Conservation (phyloP, 106 monocot species). For the Dendrobium officinale region DNA sequence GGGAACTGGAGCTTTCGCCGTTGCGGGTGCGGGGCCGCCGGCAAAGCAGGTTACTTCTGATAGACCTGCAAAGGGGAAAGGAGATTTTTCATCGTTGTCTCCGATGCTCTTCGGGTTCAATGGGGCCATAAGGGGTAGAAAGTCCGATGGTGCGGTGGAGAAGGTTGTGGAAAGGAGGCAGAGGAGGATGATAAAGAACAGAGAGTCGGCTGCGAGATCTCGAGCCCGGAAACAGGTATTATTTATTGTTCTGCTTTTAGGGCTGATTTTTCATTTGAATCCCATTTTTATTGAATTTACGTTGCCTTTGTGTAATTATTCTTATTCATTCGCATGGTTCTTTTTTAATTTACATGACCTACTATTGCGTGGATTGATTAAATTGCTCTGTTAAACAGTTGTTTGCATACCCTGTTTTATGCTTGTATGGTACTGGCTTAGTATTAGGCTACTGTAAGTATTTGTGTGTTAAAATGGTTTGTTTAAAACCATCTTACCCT, state of each 20-base stretch:
- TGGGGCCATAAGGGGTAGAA: slow-evolving; percentile 38
- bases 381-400: too few relatives aligned
- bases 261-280: too few relatives aligned
- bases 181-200: slow-evolving; percentile 62
- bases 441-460: too few relatives aligned
- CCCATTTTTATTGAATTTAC: too few relatives aligned
- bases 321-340: not conserved
- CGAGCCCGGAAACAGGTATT: slow-evolving; percentile 52
- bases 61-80: slow-evolving; percentile 20
- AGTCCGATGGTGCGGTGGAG: slow-evolving; percentile 22
- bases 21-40: slow-evolving; percentile 18
- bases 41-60: slow-evolving; percentile 15
- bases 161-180: slow-evolving; percentile 36
- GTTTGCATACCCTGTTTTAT: too few relatives aligned
- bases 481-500: too few relatives aligned
- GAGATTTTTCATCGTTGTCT: slow-evolving; percentile 38
- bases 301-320: not conserved
- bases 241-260: not conserved
- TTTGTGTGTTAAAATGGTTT: too few relatives aligned
- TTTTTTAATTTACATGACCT: too few relatives aligned
- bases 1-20: slow-evolving; percentile 19
- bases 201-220: slow-evolving; percentile 55
- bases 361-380: too few relatives aligned
- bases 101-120: slow-evolving; percentile 38
- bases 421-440: too few relatives aligned